A percentile compares a stretch with the other conserved stretches of the same genome.
Conservation (phyloP, 2,329 filamentous ascomycete genomes). For the Diaporthe destruens region DNA sequence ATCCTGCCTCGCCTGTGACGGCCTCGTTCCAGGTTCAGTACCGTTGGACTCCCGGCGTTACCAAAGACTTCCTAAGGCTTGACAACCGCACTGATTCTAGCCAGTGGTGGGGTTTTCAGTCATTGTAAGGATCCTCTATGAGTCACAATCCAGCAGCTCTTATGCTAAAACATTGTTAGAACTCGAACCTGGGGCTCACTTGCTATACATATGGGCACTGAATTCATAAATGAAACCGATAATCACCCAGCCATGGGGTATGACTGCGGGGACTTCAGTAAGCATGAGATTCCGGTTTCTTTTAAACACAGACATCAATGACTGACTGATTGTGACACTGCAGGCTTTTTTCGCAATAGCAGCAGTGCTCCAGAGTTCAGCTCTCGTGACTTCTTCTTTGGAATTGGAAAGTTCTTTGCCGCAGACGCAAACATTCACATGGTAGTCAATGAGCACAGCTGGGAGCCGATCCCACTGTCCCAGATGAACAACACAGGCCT, state of each 20-base stretch:
- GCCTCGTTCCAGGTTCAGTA: background rate
- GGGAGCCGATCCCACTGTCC: background rate
- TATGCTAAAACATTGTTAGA: background rate
- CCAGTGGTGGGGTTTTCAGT: slow-evolving; percentile 1
- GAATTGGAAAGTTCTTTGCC: background rate
- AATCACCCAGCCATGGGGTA: background rate
- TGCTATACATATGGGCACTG: background rate
- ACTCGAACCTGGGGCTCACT: slow-evolving; percentile 8
- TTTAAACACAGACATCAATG: background rate
- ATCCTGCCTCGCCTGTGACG: background rate
- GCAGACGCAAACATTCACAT: background rate
- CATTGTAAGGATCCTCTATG: background rate
- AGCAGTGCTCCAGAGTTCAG: background rate
- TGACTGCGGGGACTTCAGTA: slow-evolving; percentile 10
- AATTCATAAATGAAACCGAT: background rate
- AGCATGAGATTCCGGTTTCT: background rate
- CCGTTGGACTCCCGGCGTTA: background rate
- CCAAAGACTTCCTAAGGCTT: slow-evolving; percentile 1
- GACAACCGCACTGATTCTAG: slow-evolving; percentile 12
- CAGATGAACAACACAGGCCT: slow-evolving; percentile 8
- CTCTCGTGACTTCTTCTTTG: slow-evolving; percentile 10
- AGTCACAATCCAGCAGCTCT: too few species aligned
- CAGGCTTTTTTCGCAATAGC: background rate
- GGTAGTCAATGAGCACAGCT: slow-evolving; percentile 12
- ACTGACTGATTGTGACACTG: background rate